Conservation (phyloP, 495 filamentous ascomycete genomes). For the Annulohypoxylon maeteangense region DNA sequence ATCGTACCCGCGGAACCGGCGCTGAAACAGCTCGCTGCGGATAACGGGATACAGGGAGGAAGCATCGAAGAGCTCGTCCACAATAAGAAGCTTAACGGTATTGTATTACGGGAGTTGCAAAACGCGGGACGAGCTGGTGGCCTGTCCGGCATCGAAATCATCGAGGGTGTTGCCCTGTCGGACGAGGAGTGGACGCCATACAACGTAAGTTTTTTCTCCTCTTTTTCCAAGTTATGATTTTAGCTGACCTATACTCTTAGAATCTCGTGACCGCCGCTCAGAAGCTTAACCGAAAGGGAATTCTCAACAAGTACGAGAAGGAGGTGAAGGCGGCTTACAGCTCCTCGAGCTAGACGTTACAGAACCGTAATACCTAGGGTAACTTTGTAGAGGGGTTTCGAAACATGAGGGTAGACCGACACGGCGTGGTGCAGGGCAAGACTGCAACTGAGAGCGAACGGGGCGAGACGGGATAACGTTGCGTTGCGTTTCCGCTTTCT, state of each 20-base stretch:
- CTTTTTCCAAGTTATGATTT: constrained; percentile 25
- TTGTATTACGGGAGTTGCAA: constrained; percentile 88
- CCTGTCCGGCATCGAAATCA: constrained; percentile 86
- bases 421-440: constrained; percentile 2
- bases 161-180: constrained; percentile 89
- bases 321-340: constrained; percentile 70
- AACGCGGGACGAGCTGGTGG: constrained; percentile 77
- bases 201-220: too few relatives aligned
- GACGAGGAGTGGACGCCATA: constrained; percentile 98
- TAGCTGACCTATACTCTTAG: constrained; percentile 56
- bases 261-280: constrained; percentile 76
- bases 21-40: constrained; percentile 82
- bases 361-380: not conserved
- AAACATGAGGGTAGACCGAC: not conserved
- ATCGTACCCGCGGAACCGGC: constrained; percentile 90
- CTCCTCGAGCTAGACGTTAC: constrained; percentile 42
- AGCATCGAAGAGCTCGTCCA: constrained; percentile 83
- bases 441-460: constrained; percentile 12
- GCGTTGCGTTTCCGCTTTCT: not conserved
- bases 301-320: constrained; percentile 72
- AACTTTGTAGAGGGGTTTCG: not conserved
- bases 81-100: constrained; percentile 78
- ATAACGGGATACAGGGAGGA: constrained; percentile 75
- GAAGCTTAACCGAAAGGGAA: constrained; percentile 77
- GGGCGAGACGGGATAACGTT: constrained; percentile 14